Base-by-base conservation (phyloP, 306 rosid species). In the Mimosa bimucronata region DNA sequence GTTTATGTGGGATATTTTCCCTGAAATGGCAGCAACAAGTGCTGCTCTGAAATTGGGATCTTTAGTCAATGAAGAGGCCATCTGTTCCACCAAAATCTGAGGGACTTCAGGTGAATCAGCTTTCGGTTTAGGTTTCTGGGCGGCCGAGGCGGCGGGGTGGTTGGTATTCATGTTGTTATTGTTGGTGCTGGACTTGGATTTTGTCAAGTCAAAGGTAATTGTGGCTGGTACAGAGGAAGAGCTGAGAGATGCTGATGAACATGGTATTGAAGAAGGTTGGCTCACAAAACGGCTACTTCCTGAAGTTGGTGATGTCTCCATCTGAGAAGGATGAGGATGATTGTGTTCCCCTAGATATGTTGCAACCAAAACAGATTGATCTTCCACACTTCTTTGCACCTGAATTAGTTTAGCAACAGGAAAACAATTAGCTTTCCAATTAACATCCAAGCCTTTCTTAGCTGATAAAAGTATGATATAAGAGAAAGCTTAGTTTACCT, bases 261-360 rank as follows among this genome's bases (percentile, higher is more conserved):
- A 67, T 23, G 93, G 89, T 10, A 86, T 87, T 23, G 95, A 71
- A 61, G 79, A 86, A 3, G 19, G n/a, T 48, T 85, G 25, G 64
- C 71, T 74, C 78, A 73, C n/a, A 44, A 81, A 8, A 25, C 90
- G 92, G 77, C 79, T 75, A 16, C 90, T 73, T 50, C 88, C 86
- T 1, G 93, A 85, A 45, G 93, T 86, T 45, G 93, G 86, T 44
- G 93, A 85, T 50, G 89, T 84, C 42, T 93, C 97, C 16, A 83
- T 66, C 62, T 78, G 97, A 74, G 89, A 76, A 57, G 92, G 85
- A 57, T 79, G 86, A 7, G 98, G 89, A 83, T 96, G 99, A 80
- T 91, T 96, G 82, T 96, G 99, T 82, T 93, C 99, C 8, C 99
- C 99, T 89, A 93, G 98, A 69, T 96, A 96, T 64, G 99, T 96